Percentiles rank a stretch among this genome's conserved stretches.
Conservation (phyloP, 192 early-diverging fungal genomes). For the Backusella morwellensis region DNA sequence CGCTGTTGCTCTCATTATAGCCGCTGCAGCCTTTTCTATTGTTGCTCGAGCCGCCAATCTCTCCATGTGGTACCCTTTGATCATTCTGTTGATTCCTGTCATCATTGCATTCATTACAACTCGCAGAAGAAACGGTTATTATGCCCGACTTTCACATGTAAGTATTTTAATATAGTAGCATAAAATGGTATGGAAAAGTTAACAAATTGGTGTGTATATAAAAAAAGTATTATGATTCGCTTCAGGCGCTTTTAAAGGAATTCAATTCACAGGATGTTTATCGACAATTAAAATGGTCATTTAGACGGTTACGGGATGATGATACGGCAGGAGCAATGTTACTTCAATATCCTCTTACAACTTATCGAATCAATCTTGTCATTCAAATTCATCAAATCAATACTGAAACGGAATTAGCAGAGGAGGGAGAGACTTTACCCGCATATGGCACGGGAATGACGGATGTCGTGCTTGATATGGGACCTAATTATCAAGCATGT, state of each 20-base stretch:
- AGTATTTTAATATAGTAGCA: background rate
- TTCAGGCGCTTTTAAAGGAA: constrained; percentile 4
- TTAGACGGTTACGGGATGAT: background rate
- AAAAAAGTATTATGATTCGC: background rate
- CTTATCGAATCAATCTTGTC: background rate
- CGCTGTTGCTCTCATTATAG: constrained; percentile 15
- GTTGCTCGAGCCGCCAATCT: constrained; percentile 25
- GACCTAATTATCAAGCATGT: background rate
- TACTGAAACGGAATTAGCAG: background rate
- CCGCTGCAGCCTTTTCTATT: constrained; percentile 23
- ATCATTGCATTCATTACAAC: constrained; percentile 10
- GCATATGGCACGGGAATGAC: background rate
- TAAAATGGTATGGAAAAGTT: too few relatives aligned
- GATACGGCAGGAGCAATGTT: constrained; percentile 9
- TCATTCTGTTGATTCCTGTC: constrained; percentile 20
- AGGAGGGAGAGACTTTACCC: constrained; percentile 9
- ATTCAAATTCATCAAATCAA: constrained; percentile 6
- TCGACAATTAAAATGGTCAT: constrained; percentile 7
- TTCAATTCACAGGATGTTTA: constrained; percentile 2
- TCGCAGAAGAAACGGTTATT: constrained; percentile 7
- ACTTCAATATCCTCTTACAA: background rate
- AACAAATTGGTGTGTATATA: too few relatives aligned
- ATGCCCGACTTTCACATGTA: background rate
- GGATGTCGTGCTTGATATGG: constrained; percentile 15
- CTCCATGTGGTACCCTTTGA: constrained; percentile 29